Evolutionary conservation across 768 basidiomycete species (phyloP).

Genomic region (Daedalea quercina): DNA sequence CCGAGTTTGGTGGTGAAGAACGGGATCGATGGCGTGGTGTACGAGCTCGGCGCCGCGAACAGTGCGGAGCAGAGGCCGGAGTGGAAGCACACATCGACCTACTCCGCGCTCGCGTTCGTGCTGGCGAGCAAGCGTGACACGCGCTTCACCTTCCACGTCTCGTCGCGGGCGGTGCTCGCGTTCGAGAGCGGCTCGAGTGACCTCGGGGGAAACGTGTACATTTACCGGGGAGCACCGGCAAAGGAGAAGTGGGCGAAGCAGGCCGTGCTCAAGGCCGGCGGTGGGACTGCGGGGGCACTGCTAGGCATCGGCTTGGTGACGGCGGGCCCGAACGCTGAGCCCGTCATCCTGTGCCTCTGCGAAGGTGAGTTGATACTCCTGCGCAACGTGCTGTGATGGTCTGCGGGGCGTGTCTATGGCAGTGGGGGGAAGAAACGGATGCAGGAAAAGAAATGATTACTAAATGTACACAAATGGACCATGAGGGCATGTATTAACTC

Average conservation of each 20-base stretch:
- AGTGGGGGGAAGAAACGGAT: neutral
- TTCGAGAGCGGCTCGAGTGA: conserved; percentile 73
- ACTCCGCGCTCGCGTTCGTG: conserved; percentile 87
- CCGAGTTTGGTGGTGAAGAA: conserved; percentile 59
- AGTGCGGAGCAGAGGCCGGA: conserved; percentile 16
- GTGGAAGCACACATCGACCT: conserved; percentile 82
- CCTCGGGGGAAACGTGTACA: conserved; percentile 77
- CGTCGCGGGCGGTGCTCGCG: conserved; percentile 54
- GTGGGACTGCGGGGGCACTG: conserved; percentile 64
- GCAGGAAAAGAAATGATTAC: neutral
- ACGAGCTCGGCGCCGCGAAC: conserved; percentile 34
- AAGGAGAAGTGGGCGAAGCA: conserved; percentile 69
- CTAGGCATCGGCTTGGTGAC: conserved; percentile 63
- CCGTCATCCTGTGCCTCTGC: conserved; percentile 60
- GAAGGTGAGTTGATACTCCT: conserved; percentile 71
- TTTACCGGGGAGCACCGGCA: conserved; percentile 57
- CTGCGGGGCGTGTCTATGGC: neutral
- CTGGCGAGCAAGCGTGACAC: conserved; percentile 89
- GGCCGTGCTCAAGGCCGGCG: conserved; percentile 69
- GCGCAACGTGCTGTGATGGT: conserved; percentile 26
- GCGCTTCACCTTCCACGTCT: conserved; percentile 76
- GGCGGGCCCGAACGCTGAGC: conserved; percentile 21
- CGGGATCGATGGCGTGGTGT: conserved; percentile 67
- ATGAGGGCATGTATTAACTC: conserved; percentile 1
- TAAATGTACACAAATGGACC: neutral